phyloP scores from a whole-genome alignment of 202 grass and related monocot species.

The Zoysia matrella region DNA sequence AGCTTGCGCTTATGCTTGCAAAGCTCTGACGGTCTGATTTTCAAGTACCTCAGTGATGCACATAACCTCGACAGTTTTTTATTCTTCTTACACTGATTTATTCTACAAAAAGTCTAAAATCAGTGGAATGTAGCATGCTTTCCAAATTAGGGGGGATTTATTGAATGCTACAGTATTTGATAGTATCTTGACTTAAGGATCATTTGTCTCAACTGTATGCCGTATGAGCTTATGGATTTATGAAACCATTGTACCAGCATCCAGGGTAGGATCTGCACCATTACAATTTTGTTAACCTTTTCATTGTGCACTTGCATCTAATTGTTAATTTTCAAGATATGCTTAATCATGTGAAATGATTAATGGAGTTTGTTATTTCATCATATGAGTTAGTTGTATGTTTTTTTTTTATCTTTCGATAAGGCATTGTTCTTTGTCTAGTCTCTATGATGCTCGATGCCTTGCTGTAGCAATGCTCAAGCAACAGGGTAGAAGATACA shows the following conservation, averaged over 20 bases:
- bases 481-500: constrained; percentile 14
- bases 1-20: constrained; percentile 79
- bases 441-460: background rate
- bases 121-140: background rate
- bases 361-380: background rate
- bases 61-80: background rate
- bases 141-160: background rate
- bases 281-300: background rate
- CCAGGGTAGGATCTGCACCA: constrained; percentile 8
- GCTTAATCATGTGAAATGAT: background rate
- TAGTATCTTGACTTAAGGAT: background rate
- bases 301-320: constrained; percentile 2
- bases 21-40: constrained; percentile 60
- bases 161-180: background rate
- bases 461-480: constrained; percentile 24
- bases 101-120: background rate
- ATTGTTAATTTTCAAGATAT: constrained; percentile 1
- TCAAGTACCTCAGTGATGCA: constrained; percentile 32
- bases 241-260: background rate
- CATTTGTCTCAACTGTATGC: background rate
- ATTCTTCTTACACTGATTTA: background rate
- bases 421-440: constrained; percentile 23
- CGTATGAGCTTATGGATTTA: constrained; percentile 20
- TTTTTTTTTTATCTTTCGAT: constrained; percentile 3
- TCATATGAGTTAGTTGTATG: background rate